These are phyloP conservation scores for Lenzites betulinus DNA, from an alignment of 768 basidiomycete genomes.

Conservation along the genomic window DNA sequence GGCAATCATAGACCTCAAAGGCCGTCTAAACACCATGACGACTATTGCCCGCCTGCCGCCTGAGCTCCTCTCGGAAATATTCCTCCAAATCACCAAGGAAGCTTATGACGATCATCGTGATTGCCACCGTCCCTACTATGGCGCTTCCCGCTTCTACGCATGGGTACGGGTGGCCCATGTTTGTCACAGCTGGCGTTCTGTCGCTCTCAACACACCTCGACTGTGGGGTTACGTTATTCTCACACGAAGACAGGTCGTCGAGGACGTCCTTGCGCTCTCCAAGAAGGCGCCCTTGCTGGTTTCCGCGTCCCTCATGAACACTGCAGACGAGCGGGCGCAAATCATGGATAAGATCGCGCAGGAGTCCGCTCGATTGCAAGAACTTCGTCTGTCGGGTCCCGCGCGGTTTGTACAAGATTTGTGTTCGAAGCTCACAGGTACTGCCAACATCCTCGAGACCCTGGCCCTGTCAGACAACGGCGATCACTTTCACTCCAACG, in stretches of 20 bases:
- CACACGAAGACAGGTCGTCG: background rate
- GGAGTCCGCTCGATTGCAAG: slow-evolving; percentile 4
- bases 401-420: background rate
- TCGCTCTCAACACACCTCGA: slow-evolving; percentile 10
- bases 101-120: background rate
- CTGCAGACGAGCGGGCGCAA: background rate
- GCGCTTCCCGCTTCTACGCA: slow-evolving; percentile 1
- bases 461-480: background rate
- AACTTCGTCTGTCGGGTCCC: background rate
- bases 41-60: slow-evolving; percentile 17
- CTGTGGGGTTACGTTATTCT: slow-evolving; percentile 13
- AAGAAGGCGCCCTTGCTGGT: slow-evolving; percentile 15
- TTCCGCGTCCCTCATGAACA: background rate
- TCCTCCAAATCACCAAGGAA: background rate
- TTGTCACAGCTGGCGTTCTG: slow-evolving; percentile 10
- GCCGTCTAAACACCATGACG: slow-evolving; percentile 9
- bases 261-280: slow-evolving; percentile 4
- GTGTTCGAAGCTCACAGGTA: background rate
- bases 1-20: slow-evolving; percentile 13
- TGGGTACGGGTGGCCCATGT: slow-evolving; percentile 13
- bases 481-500: background rate
- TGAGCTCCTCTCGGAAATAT: slow-evolving; percentile 17
- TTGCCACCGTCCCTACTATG: background rate
- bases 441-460: background rate
- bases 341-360: background rate